A percentile compares a stretch with the other conserved stretches of the same genome.
These are phyloP conservation scores for Russula compacta DNA, from an alignment of 768 basidiomycete genomes.

Conservation along the genomic window DNA sequence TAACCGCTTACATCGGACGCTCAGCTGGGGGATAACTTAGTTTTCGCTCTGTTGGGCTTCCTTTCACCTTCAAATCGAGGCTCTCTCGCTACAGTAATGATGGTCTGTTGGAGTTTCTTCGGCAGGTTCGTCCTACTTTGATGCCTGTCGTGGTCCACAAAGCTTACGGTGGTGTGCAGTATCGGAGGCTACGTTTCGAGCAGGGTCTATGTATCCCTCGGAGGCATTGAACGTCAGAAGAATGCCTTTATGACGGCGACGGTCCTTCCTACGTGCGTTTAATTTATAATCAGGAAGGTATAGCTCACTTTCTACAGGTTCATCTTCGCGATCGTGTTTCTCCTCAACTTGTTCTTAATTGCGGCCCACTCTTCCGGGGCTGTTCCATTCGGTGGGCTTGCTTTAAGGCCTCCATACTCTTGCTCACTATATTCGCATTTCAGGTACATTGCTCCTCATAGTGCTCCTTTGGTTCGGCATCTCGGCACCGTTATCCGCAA, in stretches of 20 bases:
- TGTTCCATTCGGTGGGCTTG: slow-evolving; percentile 74
- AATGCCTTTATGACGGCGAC: slow-evolving; percentile 86
- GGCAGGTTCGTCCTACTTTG: slow-evolving; percentile 48
- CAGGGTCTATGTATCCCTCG: slow-evolving; percentile 70
- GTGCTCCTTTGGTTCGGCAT: slow-evolving; percentile 89
- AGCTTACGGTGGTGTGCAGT: slow-evolving; percentile 32
- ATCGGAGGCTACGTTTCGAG: slow-evolving; percentile 86
- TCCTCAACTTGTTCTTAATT: slow-evolving; percentile 87
- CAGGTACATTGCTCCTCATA: slow-evolving; percentile 79
- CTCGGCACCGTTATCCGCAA: slow-evolving; percentile 77
- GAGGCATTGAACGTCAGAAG: slow-evolving; percentile 67
- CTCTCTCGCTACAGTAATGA: slow-evolving; percentile 86
- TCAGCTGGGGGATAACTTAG: slow-evolving; percentile 30
- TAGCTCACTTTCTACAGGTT: slow-evolving; percentile 35
- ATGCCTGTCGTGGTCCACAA: slow-evolving; percentile 1
- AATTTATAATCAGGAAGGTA: background rate
- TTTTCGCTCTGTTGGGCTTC: slow-evolving; percentile 89
- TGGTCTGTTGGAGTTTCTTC: slow-evolving; percentile 92
- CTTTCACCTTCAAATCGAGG: slow-evolving; percentile 94
- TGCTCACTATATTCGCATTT: background rate
- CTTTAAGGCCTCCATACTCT: background rate
- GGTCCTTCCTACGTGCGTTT: slow-evolving; percentile 69
- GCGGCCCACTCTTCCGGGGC: slow-evolving; percentile 85
- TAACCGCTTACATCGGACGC: background rate
- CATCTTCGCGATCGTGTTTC: slow-evolving; percentile 77